Conservation (phyloP, 768 basidiomycete species). For the Melanogaster broomeanus region DNA sequence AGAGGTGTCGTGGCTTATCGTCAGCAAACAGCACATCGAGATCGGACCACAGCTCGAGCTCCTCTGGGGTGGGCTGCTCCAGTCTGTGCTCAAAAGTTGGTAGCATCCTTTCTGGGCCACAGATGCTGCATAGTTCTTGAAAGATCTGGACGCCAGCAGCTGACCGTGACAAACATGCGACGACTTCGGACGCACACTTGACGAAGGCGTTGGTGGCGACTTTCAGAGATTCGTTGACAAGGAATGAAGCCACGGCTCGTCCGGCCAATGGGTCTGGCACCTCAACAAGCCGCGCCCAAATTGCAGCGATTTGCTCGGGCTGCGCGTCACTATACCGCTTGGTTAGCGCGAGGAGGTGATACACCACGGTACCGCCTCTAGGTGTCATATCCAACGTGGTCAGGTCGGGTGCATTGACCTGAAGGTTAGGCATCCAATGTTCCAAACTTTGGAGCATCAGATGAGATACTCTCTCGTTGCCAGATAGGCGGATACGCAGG, state of each 20-base stretch:
- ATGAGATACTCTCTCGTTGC: conserved; percentile 50
- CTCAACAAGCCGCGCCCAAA: conserved; percentile 82
- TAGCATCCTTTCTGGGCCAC: conserved; percentile 85
- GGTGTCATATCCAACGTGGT: conserved; percentile 25
- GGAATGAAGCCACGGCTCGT: conserved; percentile 76
- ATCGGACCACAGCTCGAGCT: conserved; percentile 78
- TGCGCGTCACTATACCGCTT: conserved; percentile 71
- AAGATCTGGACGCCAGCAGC: conserved; percentile 71
- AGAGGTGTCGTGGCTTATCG: conserved; percentile 64
- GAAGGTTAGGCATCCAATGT: conserved; percentile 80
- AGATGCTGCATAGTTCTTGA: conserved; percentile 80
- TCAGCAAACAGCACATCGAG: conserved; percentile 72
- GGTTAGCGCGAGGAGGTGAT: conserved; percentile 83
- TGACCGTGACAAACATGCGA: conserved; percentile 83
- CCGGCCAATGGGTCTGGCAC: conserved; percentile 71
- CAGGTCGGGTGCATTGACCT: conserved; percentile 50
- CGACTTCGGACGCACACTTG: conserved; percentile 74
- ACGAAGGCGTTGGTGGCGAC: conserved; percentile 80
- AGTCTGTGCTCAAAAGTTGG: conserved; percentile 74
- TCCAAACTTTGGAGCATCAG: conserved; percentile 78
- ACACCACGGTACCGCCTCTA: conserved; percentile 66
- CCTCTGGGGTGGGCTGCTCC: conserved; percentile 57
- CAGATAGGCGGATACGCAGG: conserved; percentile 57
- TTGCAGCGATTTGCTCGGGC: conserved; percentile 74
- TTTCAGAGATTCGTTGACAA: conserved; percentile 86